Conservation (phyloP, 495 filamentous ascomycete species). For the Lasiosphaeris hirsuta region DNA sequence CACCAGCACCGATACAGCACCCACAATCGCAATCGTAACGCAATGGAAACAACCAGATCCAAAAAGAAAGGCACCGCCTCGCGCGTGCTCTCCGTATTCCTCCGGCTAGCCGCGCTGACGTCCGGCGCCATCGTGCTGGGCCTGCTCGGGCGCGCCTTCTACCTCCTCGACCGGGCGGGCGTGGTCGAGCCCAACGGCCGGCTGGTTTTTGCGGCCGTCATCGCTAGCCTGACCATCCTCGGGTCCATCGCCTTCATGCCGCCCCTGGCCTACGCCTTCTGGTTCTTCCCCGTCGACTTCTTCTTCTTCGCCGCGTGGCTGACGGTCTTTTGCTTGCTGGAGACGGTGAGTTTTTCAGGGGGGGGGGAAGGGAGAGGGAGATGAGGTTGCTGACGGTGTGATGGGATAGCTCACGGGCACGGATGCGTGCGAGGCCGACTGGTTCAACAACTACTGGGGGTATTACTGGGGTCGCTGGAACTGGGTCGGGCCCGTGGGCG, state of each 20-base stretch:
- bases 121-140: constrained; percentile 24
- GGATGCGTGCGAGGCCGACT: constrained; percentile 11
- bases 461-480: constrained; percentile 27
- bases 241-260: constrained; percentile 16
- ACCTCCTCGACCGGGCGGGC: constrained; percentile 13
- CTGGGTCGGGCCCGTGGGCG: constrained; percentile 2
- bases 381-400: too few relatives aligned
- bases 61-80: constrained; percentile 8
- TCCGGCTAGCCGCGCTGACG: constrained; percentile 16
- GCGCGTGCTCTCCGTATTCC: constrained; percentile 10
- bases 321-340: constrained; percentile 15
- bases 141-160: constrained; percentile 16
- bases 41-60: too few relatives aligned
- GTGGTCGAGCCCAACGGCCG: constrained; percentile 12
- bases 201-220: constrained; percentile 16
- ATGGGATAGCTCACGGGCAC: constrained; percentile 14
- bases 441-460: constrained; percentile 22
- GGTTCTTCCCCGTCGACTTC: constrained; percentile 18
- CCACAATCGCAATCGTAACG: too few relatives aligned
- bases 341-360: constrained; percentile 14
- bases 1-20: too few relatives aligned
- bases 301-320: constrained; percentile 21
- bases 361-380: not conserved
- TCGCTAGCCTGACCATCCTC: constrained; percentile 19
- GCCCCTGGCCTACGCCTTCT: constrained; percentile 17